phyloP scores from a whole-genome alignment of 768 basidiomycete species.

The Boletus rubropictus region DNA sequence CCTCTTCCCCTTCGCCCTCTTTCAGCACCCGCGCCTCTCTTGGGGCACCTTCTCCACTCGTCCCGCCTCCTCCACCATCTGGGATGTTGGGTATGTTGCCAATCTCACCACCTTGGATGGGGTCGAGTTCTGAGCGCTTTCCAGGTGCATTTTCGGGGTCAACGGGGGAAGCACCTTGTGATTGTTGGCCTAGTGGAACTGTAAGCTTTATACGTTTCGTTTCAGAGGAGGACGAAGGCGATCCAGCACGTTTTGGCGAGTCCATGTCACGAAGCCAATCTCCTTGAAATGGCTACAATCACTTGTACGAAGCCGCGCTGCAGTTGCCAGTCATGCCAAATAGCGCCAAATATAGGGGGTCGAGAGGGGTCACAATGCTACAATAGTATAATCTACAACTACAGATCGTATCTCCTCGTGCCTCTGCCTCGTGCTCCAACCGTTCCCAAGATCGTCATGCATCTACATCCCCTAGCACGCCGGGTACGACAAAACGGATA shows the following conservation, averaged over 20 bases:
- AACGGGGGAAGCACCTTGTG: constrained; percentile 66
- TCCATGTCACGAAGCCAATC: constrained; percentile 41
- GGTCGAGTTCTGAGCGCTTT: constrained; percentile 85
- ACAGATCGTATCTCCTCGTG: no score
- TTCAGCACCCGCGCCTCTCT: constrained; percentile 38
- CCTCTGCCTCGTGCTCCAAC: not conserved
- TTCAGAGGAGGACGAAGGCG: constrained; percentile 49
- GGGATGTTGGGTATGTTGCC: constrained; percentile 56
- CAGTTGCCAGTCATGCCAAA: constrained; percentile 8
- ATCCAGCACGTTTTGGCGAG: constrained; percentile 61
- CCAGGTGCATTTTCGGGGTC: constrained; percentile 77
- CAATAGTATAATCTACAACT: no score
- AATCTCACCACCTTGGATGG: constrained; percentile 71
- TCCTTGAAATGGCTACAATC: constrained; percentile 20
- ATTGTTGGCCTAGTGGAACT: constrained; percentile 39
- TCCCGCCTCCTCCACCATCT: constrained; percentile 14
- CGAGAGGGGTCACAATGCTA: not conserved
- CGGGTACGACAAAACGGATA: not conserved
- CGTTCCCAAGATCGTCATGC: not conserved
- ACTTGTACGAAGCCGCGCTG: constrained; percentile 4
- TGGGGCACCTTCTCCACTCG: constrained; percentile 19
- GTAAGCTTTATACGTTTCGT: constrained; percentile 56
- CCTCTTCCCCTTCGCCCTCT: constrained; percentile 59
- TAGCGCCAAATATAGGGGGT: constrained; percentile 21
- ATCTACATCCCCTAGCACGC: not conserved